Conservation (phyloP, 495 filamentous ascomycete species). For the Neurospora pannonica region DNA sequence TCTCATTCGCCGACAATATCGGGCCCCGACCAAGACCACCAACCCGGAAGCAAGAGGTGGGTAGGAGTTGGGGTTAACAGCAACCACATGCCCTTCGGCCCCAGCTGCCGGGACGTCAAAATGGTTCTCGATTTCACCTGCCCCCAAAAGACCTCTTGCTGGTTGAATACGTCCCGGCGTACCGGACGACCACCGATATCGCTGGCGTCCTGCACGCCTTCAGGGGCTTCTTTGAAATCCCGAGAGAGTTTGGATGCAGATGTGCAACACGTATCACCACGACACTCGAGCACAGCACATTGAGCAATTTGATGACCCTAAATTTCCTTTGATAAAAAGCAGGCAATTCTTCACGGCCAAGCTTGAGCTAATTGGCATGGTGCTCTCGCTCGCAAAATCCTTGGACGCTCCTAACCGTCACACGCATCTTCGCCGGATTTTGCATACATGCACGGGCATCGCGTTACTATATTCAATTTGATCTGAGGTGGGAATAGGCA, state of each 20-base stretch:
- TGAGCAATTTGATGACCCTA: not conserved
- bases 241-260: not conserved
- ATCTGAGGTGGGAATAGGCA: not conserved
- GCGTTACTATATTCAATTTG: not conserved
- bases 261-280: not conserved
- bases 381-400: not conserved
- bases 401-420: not conserved
- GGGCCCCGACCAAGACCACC: conserved; percentile 11
- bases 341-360: not conserved
- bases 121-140: conserved; percentile 6
- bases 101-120: not conserved
- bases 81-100: not conserved
- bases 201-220: conserved; percentile 11
- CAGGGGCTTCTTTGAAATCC: conserved; percentile 1
- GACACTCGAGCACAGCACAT: not conserved
- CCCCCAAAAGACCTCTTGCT: not conserved
- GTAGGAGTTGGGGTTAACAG: not conserved
- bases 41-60: conserved; percentile 1
- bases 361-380: not conserved
- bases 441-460: not conserved
- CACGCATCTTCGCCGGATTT: not conserved
- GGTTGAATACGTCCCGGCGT: not conserved
- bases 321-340: not conserved
- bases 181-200: conserved; percentile 8
- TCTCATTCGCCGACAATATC: conserved; percentile 19